Base-by-base conservation (phyloP, 352 stramenopile genomes). In the Phytophthora ramorum region DNA sequence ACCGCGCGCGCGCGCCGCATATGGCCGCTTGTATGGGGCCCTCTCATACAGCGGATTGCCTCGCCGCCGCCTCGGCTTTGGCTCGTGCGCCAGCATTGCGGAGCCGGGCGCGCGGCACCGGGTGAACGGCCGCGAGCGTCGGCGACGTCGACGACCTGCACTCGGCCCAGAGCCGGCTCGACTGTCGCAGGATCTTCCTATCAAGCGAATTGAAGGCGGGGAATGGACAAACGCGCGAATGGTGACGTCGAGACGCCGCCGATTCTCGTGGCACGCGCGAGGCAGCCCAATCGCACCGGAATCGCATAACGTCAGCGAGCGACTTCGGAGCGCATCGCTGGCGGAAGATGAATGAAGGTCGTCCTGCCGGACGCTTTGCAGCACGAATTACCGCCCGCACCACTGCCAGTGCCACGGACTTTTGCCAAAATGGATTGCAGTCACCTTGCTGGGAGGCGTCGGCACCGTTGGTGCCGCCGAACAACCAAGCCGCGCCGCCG, bases 181-280 rank as follows among this genome's bases (percentile, higher is more conserved):
- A 64, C 46, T 69, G 58, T 73, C 65, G 44, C 65, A 73, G 24
- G 22, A n/a, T 35, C 54, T 65, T 59, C 62, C 54, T 65, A 59
- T 65, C 46, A 70, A 49, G 30, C 47, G 7, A 16, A 20, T 16
- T 62, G 51, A 62, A 57, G 59, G 16, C 32, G 57, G 19, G 10
- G 47, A 26, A 38, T 26, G 35, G 50, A 20, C 50, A 57, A 55
- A 63, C 43, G 32, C 24, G 5, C 24, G 24, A 28, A 28, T 28
- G 2, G 24, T 28, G 24, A 28, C 24, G 24, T 6, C 24, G 24
- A 28, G 24, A 28, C 24, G 3, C 8, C 17, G 10, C 30, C 16
- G 20, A 37, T 68, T 63, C 60, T 68, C 51, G 60, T 68, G 60
- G 51, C 47, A 34, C 26, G 35, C 28, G 24, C n/a, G n/a, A n/a